Conservation (phyloP, 2,329 filamentous ascomycete species). For the Diaporthe destruens region DNA sequence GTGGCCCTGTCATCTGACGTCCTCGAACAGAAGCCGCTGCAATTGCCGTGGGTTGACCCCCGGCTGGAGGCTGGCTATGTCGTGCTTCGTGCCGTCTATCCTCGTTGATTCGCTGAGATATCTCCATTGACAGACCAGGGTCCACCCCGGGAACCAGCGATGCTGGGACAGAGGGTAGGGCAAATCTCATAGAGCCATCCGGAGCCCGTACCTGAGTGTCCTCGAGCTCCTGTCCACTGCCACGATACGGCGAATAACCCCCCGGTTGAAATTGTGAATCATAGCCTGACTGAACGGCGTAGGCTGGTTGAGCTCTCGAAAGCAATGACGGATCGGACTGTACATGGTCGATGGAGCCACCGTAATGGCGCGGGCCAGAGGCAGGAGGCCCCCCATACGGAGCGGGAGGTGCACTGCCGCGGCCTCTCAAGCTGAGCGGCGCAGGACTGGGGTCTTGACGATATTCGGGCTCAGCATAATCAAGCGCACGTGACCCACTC, state of each 20-base stretch:
- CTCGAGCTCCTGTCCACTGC: constrained; percentile 51
- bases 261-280: constrained; percentile 50
- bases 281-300: constrained; percentile 30
- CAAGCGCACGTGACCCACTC: constrained; percentile 46
- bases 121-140: constrained; percentile 66
- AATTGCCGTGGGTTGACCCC: constrained; percentile 44
- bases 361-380: constrained; percentile 46
- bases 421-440: constrained; percentile 58
- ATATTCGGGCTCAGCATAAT: constrained; percentile 52
- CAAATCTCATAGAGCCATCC: constrained; percentile 34
- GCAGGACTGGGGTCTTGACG: constrained; percentile 57
- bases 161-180: constrained; percentile 59
- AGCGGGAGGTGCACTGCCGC: constrained; percentile 50
- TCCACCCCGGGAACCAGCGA: constrained; percentile 73
- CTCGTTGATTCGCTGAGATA: constrained; percentile 69
- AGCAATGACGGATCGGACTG: constrained; percentile 41
- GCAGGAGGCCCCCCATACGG: constrained; percentile 42
- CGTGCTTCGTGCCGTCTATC: constrained; percentile 63
- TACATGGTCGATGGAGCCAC: constrained; percentile 49
- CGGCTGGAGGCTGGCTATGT: constrained; percentile 54
- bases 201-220: constrained; percentile 44
- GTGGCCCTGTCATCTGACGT: constrained; percentile 52
- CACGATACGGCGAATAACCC: constrained; percentile 49
- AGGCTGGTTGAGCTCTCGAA: constrained; percentile 36
- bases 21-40: constrained; percentile 58